phyloP scores from a whole-genome alignment of 2,329 filamentous ascomycete species.

The Talaromyces verruculosus region DNA sequence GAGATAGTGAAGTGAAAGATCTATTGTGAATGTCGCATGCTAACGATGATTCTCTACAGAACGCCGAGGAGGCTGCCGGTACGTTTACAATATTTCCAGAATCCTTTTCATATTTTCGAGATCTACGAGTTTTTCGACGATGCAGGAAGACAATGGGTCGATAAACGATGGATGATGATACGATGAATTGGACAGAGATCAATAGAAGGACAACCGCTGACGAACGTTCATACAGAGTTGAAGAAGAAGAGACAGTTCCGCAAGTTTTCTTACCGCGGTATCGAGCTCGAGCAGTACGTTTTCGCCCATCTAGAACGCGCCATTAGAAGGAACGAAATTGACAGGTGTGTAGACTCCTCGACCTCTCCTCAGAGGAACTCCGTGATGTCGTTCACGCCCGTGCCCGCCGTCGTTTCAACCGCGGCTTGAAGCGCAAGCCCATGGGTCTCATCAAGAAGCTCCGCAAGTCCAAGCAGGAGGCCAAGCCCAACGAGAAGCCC shows the following conservation, averaged over 20 bases:
- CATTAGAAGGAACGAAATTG: slow-evolving; percentile 21
- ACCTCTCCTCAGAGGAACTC: slow-evolving; percentile 97
- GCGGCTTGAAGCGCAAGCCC: slow-evolving; percentile 98
- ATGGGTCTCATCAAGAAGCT: slow-evolving; percentile 99
- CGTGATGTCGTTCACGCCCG: slow-evolving; percentile 99
- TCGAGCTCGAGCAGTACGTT: slow-evolving; percentile 99
- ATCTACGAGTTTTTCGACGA: neutral
- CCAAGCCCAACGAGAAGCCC: slow-evolving; percentile 99
- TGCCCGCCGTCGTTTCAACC: slow-evolving; percentile 98
- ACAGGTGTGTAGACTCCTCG: slow-evolving; percentile 72
- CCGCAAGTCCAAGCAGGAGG: slow-evolving; percentile 98
- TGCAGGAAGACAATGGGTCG: neutral
- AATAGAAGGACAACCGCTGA: slow-evolving; percentile 29
- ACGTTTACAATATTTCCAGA: slow-evolving; percentile 39
- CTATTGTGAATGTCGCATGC: slow-evolving; percentile 21
- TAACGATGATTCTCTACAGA: slow-evolving; percentile 56
- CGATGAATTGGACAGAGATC: neutral
- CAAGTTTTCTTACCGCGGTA: slow-evolving; percentile 99
- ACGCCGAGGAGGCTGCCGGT: slow-evolving; percentile 93
- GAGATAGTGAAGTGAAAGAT: neutral
- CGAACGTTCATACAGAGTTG: slow-evolving; percentile 64
- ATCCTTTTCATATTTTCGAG: neutral
- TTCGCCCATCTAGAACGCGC: neutral
- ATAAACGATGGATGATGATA: slow-evolving; percentile 3
- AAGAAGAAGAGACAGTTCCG: slow-evolving; percentile 99